Evolutionary conservation across 371 early-diverging fungal species (phyloP), one percentile per base, ranked within the genome.

Genomic region (Hamiltosporidium tvaerminnensis): DNA sequence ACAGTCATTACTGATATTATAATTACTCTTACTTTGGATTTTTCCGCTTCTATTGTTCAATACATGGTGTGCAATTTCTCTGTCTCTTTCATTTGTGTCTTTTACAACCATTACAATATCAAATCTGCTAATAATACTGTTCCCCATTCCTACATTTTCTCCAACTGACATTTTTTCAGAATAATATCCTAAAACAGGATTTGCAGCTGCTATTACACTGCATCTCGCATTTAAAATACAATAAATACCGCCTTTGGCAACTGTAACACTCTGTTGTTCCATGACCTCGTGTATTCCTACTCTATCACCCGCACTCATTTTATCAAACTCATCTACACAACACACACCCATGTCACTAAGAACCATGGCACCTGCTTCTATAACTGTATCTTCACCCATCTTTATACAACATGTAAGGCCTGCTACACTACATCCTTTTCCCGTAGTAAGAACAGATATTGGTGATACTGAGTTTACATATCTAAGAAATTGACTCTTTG

Each of bases 281-380:
- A 98, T 98, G 1, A 95, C 99, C 84, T 98, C 99, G 81, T 98
- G 99, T 76, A 98, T 95, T 1, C 96, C 95, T 0, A 92, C 93
- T 67, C 96, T 84, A 77, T 98, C 99, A 33, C 84, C 82, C 65
- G 95, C 95, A 59, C 85, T 85, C 96, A 97, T 97, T 78, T 97
- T 97, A 82, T 97, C 98, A 81, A 98, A 96, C 81, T 98, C 98
- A 82, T 98, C 99, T 50, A 98, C 96, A 79, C 95, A 95, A 12
- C 91, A 92, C 32, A 96, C 85, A 56, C 96, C 96, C 36, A 91
- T 84, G 70, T 98, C 99, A 12, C 92, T 96, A 59, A 96, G 80
- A 34, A 96, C 96, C 92, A 96, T 92, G 0, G 99, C 99, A 71
- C 99, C 99, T 1, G 95, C 99, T 71, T 98, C 97, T 60, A 96